These are phyloP conservation scores for Plantago lanceolata DNA, from an alignment of 305 asterid species.

Conservation along the genomic window DNA sequence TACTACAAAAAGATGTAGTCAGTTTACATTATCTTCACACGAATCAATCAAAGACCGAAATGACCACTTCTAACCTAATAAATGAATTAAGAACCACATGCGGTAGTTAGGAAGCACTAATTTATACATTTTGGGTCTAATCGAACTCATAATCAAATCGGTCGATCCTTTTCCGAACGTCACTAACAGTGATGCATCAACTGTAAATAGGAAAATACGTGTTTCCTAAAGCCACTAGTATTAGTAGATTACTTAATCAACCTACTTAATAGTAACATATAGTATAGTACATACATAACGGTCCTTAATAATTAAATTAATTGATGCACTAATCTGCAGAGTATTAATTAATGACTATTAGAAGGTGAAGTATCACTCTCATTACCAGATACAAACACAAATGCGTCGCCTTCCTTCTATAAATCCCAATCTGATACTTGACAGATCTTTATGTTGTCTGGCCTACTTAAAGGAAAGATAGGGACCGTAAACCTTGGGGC, in stretches of 20 bases:
- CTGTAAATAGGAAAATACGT: not conserved
- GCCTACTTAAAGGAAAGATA: no score
- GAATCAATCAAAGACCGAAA: no score
- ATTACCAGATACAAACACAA: not conserved
- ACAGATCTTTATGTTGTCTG: not conserved
- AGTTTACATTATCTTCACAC: no score
- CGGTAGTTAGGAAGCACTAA: not conserved
- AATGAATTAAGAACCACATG: no score
- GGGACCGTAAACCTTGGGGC: no score
- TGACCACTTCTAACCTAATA: no score
- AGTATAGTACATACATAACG: no score
- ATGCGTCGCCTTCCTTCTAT: not conserved
- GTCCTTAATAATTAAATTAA: no score
- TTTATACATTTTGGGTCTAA: not conserved
- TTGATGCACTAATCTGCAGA: not conserved
- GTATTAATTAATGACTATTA: not conserved
- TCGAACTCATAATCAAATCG: not conserved
- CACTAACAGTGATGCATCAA: slow-evolving; percentile 15
- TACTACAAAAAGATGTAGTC: no score
- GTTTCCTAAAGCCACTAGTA: not conserved
- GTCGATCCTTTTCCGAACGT: not conserved
- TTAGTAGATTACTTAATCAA: not conserved
- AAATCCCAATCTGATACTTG: not conserved
- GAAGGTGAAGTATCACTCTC: slow-evolving; percentile 9
- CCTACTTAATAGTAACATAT: not conserved